These are phyloP conservation scores for Capronia coronata DNA, from an alignment of 2,329 filamentous ascomycete genomes.

Conservation along the genomic window DNA sequence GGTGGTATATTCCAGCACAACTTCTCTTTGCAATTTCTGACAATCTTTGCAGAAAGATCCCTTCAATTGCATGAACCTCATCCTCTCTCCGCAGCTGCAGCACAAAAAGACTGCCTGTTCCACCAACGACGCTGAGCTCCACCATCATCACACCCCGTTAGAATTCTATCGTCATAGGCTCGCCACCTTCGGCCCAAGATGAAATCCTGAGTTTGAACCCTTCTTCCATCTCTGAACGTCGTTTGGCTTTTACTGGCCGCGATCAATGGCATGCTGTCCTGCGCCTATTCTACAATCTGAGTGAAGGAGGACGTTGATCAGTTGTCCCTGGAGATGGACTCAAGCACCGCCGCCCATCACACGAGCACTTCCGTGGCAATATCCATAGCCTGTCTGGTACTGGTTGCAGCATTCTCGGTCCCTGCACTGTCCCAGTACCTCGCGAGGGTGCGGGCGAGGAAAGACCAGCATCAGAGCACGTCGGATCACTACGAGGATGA, in stretches of 20 bases:
- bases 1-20: too few relatives aligned
- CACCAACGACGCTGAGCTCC: neutral
- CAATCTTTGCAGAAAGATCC: too few relatives aligned
- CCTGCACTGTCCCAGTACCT: slow-evolving; percentile 16
- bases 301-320: neutral
- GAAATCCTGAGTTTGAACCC: neutral
- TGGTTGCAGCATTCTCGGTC: slow-evolving; percentile 17
- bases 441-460: slow-evolving; percentile 8
- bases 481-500: slow-evolving; percentile 57
- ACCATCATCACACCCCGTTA: neutral
- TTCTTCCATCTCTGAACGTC: neutral
- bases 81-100: too few relatives aligned
- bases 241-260: neutral
- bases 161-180: neutral
- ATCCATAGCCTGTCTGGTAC: slow-evolving; percentile 17
- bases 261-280: neutral
- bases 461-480: slow-evolving; percentile 17
- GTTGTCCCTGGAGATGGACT: neutral
- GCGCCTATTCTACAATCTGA: neutral
- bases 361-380: slow-evolving; percentile 16
- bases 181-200: neutral
- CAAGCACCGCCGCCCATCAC: slow-evolving; percentile 9
- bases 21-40: too few relatives aligned
- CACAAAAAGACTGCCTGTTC: neutral
- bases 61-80: too few relatives aligned